Evolutionary conservation across 2,329 filamentous ascomycete genomes (phyloP).

Genomic region (Thielaviopsis ethacetica): DNA sequence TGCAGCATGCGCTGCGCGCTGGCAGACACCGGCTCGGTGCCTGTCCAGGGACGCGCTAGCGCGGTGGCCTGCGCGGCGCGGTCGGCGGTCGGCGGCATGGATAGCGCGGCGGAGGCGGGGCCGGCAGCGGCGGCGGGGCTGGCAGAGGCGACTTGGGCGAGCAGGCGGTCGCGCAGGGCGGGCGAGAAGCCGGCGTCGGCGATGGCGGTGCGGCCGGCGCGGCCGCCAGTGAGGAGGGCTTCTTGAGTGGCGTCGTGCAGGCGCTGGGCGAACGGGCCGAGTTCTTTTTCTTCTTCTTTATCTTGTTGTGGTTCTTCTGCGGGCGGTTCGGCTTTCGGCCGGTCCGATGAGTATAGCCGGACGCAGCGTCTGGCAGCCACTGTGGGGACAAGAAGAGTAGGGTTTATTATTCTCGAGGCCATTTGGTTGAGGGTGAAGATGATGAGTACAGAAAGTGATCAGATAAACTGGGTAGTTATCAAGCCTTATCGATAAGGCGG

Average conservation of each 20-base stretch:
- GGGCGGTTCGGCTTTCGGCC: too few relatives aligned
- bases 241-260: conserved; percentile 48
- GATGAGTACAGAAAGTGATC: background rate
- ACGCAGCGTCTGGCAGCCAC: too few relatives aligned
- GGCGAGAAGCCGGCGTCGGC: conserved; percentile 48
- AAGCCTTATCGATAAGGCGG: too few relatives aligned
- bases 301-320: too few relatives aligned
- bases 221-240: conserved; percentile 40
- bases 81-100: conserved; percentile 40
- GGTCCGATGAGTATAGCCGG: too few relatives aligned
- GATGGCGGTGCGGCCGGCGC: conserved; percentile 40
- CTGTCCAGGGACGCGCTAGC: conserved; percentile 57
- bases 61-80: conserved; percentile 53
- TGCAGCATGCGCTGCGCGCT: conserved; percentile 70
- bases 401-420: too few relatives aligned
- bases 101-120: background rate
- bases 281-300: background rate
- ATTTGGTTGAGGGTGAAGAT: too few relatives aligned
- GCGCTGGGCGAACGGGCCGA: conserved; percentile 24
- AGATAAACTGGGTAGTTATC: background rate
- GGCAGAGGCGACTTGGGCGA: conserved; percentile 33
- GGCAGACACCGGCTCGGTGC: conserved; percentile 58
- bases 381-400: too few relatives aligned
- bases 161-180: conserved; percentile 41
- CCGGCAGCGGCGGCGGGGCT: background rate